A percentile compares a stretch with the other conserved stretches of the same genome.
Evolutionary conservation across 1,139 yeast species (phyloP).

Genomic region (Pichia sp.): DNA sequence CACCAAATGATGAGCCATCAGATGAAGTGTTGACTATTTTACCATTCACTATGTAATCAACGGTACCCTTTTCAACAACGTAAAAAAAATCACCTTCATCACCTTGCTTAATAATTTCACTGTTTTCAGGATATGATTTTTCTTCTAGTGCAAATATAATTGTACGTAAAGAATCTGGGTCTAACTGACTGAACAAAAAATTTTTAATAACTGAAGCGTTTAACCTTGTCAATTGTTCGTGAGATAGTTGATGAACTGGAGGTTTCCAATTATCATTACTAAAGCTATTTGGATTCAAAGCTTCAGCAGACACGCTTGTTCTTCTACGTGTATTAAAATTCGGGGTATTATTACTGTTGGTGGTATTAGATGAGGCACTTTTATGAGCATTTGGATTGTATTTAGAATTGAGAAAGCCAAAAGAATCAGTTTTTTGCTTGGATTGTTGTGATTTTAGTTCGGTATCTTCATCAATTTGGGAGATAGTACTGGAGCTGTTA

Average conservation of each 20-base stretch:
- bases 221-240: constrained; percentile 61
- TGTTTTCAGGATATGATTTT: constrained; percentile 51
- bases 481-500: not conserved
- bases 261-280: constrained; percentile 66
- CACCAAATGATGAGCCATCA: constrained; percentile 91
- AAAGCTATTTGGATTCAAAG: constrained; percentile 50
- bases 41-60: constrained; percentile 74
- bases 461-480: not conserved
- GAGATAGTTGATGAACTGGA: constrained; percentile 57
- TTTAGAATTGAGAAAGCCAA: not conserved
- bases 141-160: constrained; percentile 79
- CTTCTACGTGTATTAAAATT: constrained; percentile 69
- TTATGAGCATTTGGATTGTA: not conserved
- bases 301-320: constrained; percentile 83
- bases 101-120: constrained; percentile 81
- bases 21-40: constrained; percentile 66
- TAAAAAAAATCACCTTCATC: constrained; percentile 96
- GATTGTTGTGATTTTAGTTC: not conserved
- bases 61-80: constrained; percentile 78
- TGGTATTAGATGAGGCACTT: not conserved
- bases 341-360: not conserved
- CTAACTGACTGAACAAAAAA: constrained; percentile 75
- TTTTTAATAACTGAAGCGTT: constrained; percentile 68
- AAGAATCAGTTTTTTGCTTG: not conserved
- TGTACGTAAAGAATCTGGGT: constrained; percentile 61